Conservation (phyloP, 768 basidiomycete species). For the Mycena pura region DNA sequence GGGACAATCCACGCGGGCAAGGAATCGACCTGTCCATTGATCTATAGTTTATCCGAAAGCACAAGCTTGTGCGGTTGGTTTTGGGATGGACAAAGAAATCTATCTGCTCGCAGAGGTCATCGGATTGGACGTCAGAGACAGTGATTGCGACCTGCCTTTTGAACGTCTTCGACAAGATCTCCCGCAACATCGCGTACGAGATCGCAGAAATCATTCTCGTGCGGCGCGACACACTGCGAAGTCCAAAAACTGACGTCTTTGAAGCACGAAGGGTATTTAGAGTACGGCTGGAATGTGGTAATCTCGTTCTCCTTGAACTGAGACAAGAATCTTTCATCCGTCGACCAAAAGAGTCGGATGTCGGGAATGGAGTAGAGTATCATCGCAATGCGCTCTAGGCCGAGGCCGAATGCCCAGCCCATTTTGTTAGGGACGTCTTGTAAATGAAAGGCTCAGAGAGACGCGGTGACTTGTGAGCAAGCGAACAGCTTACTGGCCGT, state of each 20-base stretch:
- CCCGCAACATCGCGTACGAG: conserved; percentile 92
- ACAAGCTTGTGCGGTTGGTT: conserved; percentile 77
- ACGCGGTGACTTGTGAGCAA: conserved; percentile 27
- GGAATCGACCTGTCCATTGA: conserved; percentile 88
- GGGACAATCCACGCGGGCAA: not conserved
- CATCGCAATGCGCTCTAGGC: conserved; percentile 97
- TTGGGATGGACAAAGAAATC: conserved; percentile 93
- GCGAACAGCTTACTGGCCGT: conserved; percentile 69
- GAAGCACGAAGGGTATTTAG: conserved; percentile 90
- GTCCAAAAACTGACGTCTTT: conserved; percentile 98
- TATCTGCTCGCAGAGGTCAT: conserved; percentile 58
- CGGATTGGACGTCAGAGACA: not conserved
- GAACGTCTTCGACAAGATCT: conserved; percentile 90
- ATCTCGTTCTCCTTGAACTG: conserved; percentile 86
- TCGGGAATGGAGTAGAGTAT: conserved; percentile 96
- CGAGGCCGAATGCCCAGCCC: conserved; percentile 98
- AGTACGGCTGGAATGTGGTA: conserved; percentile 87
- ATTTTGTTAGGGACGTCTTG: conserved; percentile 81
- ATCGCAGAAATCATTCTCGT: conserved; percentile 98
- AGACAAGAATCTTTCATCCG: conserved; percentile 82
- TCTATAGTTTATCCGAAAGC: conserved; percentile 92
- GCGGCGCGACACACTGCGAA: conserved; percentile 59
- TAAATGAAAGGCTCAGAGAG: conserved; percentile 7
- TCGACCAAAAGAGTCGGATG: conserved; percentile 97
- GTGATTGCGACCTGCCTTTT: conserved; percentile 59